Percentiles rank a stretch among this genome's conserved stretches.
These are phyloP conservation scores for Tetracladium maxilliforme DNA, from an alignment of 2,329 filamentous ascomycete genomes.

Conservation along the genomic window DNA sequence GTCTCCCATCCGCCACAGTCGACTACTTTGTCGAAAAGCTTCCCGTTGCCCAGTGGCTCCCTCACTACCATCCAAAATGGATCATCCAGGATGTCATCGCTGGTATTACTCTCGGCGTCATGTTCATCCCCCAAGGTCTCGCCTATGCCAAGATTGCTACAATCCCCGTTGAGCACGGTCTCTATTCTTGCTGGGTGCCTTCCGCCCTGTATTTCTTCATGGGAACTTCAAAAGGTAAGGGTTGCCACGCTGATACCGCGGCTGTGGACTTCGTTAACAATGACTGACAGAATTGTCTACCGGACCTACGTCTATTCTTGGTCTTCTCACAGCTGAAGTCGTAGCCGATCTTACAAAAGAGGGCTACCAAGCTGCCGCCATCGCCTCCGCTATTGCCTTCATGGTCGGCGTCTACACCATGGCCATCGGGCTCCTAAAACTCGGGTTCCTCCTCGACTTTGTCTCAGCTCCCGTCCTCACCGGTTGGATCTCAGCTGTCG, in stretches of 20 bases:
- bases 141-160: conserved; percentile 47
- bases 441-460: conserved; percentile 52
- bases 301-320: conserved; percentile 49
- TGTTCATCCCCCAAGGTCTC: conserved; percentile 46
- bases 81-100: conserved; percentile 45
- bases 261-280: conserved; percentile 3
- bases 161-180: conserved; percentile 43
- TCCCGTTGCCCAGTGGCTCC: conserved; percentile 47
- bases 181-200: conserved; percentile 45
- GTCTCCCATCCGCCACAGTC: conserved; percentile 34
- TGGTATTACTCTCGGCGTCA: conserved; percentile 42
- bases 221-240: conserved; percentile 43
- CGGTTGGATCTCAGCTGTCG: conserved; percentile 52
- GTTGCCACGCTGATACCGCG: background rate
- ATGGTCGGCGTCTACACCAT: conserved; percentile 48
- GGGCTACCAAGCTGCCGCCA: conserved; percentile 35
- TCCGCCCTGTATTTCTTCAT: conserved; percentile 41
- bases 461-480: conserved; percentile 49
- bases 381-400: conserved; percentile 46
- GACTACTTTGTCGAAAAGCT: conserved; percentile 45
- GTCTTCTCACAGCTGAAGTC: conserved; percentile 46
- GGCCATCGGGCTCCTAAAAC: conserved; percentile 41
- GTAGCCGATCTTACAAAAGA: conserved; percentile 34
- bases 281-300: conserved; percentile 36
- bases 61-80: conserved; percentile 45